Percentiles rank a stretch among this genome's conserved stretches.
phyloP scores from a whole-genome alignment of 805 yeast genomes.

The Candida lessepsii region DNA sequence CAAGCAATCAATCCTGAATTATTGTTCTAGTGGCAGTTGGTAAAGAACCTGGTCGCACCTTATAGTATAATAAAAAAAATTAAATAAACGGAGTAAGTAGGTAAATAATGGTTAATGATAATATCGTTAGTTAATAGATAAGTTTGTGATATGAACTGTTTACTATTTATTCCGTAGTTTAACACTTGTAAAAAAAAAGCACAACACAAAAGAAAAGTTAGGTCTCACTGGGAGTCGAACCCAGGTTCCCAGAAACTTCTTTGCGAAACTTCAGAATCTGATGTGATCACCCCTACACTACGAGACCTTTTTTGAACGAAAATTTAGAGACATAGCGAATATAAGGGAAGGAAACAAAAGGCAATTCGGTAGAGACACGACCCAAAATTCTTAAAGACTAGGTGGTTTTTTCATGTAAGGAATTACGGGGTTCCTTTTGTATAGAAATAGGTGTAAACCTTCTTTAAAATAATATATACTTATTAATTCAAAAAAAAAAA shows the following conservation, averaged over 20 bases:
- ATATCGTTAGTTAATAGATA: constrained; percentile 2
- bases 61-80: too few relatives aligned
- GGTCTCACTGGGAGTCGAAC: constrained; percentile 36
- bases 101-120: constrained; percentile 1
- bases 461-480: too few relatives aligned
- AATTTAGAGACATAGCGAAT: background rate
- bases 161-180: background rate
- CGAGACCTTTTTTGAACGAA: constrained; percentile 20
- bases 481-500: too few relatives aligned
- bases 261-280: constrained; percentile 25
- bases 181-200: constrained; percentile 1
- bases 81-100: background rate
- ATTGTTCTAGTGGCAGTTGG: background rate
- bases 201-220: constrained; percentile 8
- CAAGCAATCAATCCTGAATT: background rate
- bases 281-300: constrained; percentile 36
- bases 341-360: background rate
- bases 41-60: too few relatives aligned
- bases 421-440: too few relatives aligned
- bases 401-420: too few relatives aligned
- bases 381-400: too few relatives aligned
- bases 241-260: constrained; percentile 30
- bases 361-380: too few relatives aligned
- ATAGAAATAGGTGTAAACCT: too few relatives aligned
- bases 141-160: too few relatives aligned